These are phyloP conservation scores for Mycena belliarum DNA, from an alignment of 768 basidiomycete species.

Conservation along the genomic window DNA sequence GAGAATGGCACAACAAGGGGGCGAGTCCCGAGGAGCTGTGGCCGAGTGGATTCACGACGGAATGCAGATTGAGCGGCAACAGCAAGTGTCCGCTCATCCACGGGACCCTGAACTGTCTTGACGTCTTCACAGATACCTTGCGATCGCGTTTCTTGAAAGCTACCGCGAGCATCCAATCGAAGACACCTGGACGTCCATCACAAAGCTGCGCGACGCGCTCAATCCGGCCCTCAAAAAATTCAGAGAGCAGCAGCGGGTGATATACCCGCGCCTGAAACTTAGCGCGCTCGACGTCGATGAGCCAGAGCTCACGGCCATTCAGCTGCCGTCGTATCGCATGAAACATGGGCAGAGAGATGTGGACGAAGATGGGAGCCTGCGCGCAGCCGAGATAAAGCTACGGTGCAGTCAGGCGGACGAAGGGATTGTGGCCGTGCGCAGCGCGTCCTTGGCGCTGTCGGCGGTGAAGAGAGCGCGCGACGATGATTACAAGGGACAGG, in stretches of 20 bases:
- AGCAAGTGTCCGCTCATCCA: background rate
- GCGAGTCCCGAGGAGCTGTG: background rate
- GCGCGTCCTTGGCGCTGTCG: slow-evolving; percentile 5
- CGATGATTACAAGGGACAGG: background rate
- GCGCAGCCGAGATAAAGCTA: slow-evolving; percentile 1
- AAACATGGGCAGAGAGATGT: too few species aligned
- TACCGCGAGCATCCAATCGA: slow-evolving; percentile 4
- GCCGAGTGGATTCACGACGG: background rate
- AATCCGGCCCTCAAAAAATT: slow-evolving; percentile 6
- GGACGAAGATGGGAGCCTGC: too few species aligned
- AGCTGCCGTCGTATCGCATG: slow-evolving; percentile 6
- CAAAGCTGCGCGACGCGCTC: background rate
- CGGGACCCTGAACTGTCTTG: too few species aligned
- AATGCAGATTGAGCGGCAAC: background rate
- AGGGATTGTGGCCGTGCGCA: slow-evolving; percentile 4
- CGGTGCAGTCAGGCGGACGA: background rate
- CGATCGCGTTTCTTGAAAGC: background rate
- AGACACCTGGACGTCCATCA: slow-evolving; percentile 5
- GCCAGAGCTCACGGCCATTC: slow-evolving; percentile 12
- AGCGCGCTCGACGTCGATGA: slow-evolving; percentile 14
- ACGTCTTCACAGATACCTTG: background rate
- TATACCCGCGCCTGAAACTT: slow-evolving; percentile 9
- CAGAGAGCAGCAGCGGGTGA: background rate
- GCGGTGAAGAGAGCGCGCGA: slow-evolving; percentile 9
- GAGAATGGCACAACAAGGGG: background rate